These are phyloP conservation scores for Verticillium klebahnii DNA, from an alignment of 2,329 filamentous ascomycete genomes.

Conservation along the genomic window DNA sequence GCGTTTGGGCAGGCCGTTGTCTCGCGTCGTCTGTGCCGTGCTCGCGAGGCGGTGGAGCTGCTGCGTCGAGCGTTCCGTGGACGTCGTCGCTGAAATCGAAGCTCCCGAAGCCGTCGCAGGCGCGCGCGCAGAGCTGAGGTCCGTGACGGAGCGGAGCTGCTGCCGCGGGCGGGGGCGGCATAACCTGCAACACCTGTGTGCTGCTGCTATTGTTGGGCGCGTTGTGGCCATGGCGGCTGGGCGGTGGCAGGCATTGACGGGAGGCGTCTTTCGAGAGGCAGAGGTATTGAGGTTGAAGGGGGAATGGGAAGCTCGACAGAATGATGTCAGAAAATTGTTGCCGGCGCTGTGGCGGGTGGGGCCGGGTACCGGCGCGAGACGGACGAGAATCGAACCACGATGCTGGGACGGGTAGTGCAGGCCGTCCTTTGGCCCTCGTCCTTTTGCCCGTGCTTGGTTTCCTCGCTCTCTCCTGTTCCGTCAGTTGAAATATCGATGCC, in stretches of 20 bases:
- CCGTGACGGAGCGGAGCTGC: neutral
- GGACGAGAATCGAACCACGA: neutral
- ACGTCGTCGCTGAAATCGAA: neutral
- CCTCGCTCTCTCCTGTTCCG: too few relatives aligned
- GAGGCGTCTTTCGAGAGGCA: neutral
- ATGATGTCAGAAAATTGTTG: neutral
- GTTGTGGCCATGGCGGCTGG: neutral
- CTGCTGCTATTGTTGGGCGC: neutral
- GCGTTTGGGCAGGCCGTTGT: conserved; percentile 3
- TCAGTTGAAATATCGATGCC: too few relatives aligned
- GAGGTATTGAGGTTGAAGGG: neutral
- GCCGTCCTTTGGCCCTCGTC: too few relatives aligned
- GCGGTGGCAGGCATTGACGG: neutral
- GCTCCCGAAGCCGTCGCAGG: neutral
- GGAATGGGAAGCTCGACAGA: neutral
- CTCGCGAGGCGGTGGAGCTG: neutral
- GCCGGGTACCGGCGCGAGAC: neutral
- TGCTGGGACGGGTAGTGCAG: neutral
- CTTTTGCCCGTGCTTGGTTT: too few relatives aligned
- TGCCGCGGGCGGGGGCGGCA: neutral
- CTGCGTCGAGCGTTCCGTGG: neutral
- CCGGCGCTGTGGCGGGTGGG: neutral
- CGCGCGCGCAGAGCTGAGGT: neutral
- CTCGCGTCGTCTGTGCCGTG: neutral
- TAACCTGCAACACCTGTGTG: neutral